Percentiles rank a stretch among this genome's conserved stretches.
Evolutionary conservation across 192 early-diverging fungal species (phyloP).

Genomic region (Lunasporangiospora selenospora): DNA sequence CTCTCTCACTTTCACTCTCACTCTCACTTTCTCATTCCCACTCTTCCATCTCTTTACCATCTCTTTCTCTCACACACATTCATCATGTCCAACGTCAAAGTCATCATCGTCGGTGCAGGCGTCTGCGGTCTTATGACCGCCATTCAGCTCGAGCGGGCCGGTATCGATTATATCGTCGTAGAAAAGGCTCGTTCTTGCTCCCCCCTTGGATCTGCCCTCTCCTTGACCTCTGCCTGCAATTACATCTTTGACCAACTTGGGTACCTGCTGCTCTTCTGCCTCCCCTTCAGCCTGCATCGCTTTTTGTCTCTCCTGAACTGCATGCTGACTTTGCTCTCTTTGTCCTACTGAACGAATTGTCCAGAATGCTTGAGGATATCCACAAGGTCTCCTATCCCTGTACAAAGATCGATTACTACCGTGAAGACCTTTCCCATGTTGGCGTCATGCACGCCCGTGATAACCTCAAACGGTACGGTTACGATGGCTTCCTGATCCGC

Average conservation of each 20-base stretch:
- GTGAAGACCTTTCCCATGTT: slow-evolving; percentile 20
- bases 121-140: slow-evolving; percentile 16
- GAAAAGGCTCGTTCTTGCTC: slow-evolving; percentile 11
- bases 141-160: slow-evolving; percentile 23
- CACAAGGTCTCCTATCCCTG: slow-evolving; percentile 3
- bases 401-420: slow-evolving; percentile 22
- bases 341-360: too few relatives aligned
- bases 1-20: neutral
- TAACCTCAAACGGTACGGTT: slow-evolving; percentile 9
- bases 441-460: slow-evolving; percentile 13
- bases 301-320: too few relatives aligned
- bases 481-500: slow-evolving; percentile 7
- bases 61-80: too few relatives aligned
- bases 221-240: slow-evolving; percentile 24
- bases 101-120: slow-evolving; percentile 30
- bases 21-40: neutral
- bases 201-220: slow-evolving; percentile 11
- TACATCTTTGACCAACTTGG: slow-evolving; percentile 22
- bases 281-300: too few relatives aligned
- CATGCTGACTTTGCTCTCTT: too few relatives aligned
- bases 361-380: slow-evolving; percentile 17
- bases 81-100: slow-evolving; percentile 19
- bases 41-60: neutral
- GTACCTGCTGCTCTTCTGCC: too few relatives aligned
- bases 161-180: slow-evolving; percentile 20